Conservation (phyloP, 306 rosid species). For the Abrus precatorius region DNA sequence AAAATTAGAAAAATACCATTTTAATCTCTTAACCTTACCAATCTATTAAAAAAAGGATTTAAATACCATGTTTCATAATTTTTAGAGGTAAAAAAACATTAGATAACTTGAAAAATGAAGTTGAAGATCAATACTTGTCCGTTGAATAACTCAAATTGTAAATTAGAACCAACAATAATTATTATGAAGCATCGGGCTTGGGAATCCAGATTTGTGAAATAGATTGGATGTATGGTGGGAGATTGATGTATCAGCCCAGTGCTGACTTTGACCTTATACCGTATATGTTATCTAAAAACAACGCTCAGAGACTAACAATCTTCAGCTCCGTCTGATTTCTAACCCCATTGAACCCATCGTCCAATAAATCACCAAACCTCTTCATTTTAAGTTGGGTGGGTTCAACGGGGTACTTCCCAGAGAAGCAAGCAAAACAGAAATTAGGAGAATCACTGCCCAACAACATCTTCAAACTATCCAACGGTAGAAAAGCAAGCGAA, state of each 20-base stretch:
- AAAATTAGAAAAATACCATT: no score
- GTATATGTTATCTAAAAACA: no score
- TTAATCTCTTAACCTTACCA: no score
- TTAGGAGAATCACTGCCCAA: constrained; percentile 60
- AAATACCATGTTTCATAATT: no score
- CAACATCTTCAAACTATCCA: constrained; percentile 59
- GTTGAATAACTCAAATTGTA: no score
- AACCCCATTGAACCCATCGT: constrained; percentile 70
- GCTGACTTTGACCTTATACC: background rate
- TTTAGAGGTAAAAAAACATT: no score
- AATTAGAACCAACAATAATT: background rate
- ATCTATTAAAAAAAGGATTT: no score
- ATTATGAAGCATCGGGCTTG: constrained; percentile 6
- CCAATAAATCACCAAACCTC: constrained; percentile 68
- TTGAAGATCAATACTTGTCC: no score
- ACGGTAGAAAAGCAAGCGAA: constrained; percentile 83
- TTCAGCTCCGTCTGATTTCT: constrained; percentile 42
- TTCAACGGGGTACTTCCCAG: constrained; percentile 82
- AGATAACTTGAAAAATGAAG: no score
- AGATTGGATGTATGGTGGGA: background rate
- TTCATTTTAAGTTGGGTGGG: constrained; percentile 68
- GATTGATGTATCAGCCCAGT: no score
- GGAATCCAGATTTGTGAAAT: constrained; percentile 19
- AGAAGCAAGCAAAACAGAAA: constrained; percentile 82
- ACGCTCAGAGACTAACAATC: constrained; percentile 21